A percentile compares a stretch with the other conserved stretches of the same genome.
Conservation (phyloP, 148 eudicot genomes). For the Chenopodium quinoa region DNA sequence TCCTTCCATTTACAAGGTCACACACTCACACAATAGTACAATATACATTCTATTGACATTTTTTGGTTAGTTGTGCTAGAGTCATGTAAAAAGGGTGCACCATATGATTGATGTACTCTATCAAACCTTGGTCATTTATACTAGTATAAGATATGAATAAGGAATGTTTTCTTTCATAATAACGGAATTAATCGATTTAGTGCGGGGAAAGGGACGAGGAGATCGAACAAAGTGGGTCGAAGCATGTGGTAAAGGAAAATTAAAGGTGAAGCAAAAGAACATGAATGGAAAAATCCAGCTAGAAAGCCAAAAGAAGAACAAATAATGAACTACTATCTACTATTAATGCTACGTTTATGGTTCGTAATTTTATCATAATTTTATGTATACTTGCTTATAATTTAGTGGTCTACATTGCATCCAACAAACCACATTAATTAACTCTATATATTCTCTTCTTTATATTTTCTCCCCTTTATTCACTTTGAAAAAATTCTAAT, state of each 20-base stretch:
- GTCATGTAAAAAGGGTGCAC: background rate
- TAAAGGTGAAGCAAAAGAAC: constrained; percentile 15
- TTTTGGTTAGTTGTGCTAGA: background rate
- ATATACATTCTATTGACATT: too few species aligned
- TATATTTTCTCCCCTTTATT: background rate
- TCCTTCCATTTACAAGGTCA: background rate
- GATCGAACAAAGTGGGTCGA: constrained; percentile 7
- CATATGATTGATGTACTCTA: background rate
- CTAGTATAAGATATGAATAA: background rate
- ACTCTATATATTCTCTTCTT: too few species aligned
- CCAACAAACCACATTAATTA: background rate
- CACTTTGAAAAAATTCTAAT: background rate
- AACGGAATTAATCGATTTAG: background rate
- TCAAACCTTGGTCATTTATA: background rate
- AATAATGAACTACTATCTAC: constrained; percentile 2
- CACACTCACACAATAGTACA: background rate
- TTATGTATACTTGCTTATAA: background rate
- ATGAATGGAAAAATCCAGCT: constrained; percentile 32
- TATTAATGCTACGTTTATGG: background rate
- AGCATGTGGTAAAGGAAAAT: constrained; percentile 1
- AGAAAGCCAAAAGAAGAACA: constrained; percentile 21
- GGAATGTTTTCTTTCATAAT: background rate
- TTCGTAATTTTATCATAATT: background rate
- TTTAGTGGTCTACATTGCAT: background rate
- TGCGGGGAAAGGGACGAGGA: background rate